A percentile compares a stretch with the other conserved stretches of the same genome.
These are phyloP conservation scores for Escallonia herrerae DNA, from an alignment of 129 eudicot genomes.

Conservation along the genomic window DNA sequence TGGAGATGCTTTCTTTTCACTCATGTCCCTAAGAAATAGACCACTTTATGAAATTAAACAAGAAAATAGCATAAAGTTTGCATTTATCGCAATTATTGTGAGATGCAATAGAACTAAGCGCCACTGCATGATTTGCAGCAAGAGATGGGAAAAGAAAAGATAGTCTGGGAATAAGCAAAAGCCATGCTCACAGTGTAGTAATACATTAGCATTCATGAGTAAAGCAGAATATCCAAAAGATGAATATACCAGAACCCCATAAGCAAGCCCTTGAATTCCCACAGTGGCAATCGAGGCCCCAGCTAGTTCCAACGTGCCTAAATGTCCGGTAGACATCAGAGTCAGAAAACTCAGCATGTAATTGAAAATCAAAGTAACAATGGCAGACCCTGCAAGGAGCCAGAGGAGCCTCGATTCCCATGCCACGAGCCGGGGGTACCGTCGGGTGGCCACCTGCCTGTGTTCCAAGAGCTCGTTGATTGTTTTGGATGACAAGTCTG, in stretches of 20 bases:
- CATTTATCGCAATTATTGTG: no score
- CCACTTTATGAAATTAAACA: no score
- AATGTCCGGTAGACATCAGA: constrained; percentile 24
- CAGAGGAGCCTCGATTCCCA: constrained; percentile 35
- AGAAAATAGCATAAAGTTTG: no score
- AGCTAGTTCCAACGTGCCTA: constrained; percentile 34
- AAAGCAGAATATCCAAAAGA: not conserved
- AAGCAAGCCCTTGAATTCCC: constrained; percentile 38
- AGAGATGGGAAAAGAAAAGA: no score
- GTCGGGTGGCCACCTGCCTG: constrained; percentile 21
- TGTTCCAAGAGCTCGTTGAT: constrained; percentile 26
- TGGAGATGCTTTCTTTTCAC: no score
- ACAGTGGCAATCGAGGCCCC: constrained; percentile 35
- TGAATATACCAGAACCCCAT: constrained; percentile 24
- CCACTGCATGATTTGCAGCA: no score
- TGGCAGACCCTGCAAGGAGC: constrained; percentile 27
- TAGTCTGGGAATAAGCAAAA: no score
- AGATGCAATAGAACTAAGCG: no score
- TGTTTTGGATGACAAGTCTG: constrained; percentile 14
- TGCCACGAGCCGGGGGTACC: constrained; percentile 23
- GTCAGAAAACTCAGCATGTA: constrained; percentile 36
- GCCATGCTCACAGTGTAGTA: no score
- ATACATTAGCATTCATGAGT: not conserved
- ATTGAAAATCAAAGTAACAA: constrained; percentile 22
- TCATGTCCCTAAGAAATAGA: no score